A percentile compares a stretch with the other conserved stretches of the same genome.
These are phyloP conservation scores for Plicaturopsis crispa DNA, from an alignment of 768 basidiomycete genomes.

Conservation along the genomic window DNA sequence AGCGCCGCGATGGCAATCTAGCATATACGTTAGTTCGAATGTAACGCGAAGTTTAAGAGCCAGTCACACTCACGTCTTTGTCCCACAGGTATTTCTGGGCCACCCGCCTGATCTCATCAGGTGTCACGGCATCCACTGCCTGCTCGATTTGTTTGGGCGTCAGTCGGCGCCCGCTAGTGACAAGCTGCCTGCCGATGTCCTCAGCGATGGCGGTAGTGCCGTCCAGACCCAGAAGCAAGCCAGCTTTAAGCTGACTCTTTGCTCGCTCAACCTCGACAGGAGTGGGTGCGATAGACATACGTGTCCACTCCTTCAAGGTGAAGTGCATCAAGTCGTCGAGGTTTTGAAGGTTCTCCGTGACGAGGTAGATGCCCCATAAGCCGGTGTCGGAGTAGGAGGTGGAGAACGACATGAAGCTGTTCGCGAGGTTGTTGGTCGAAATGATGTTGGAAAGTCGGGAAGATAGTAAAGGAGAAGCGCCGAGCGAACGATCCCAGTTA, in stretches of 20 bases:
- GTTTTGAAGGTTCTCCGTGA: conserved; percentile 90
- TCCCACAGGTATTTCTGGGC: conserved; percentile 98
- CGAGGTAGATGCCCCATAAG: conserved; percentile 97
- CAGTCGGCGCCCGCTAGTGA: conserved; percentile 85
- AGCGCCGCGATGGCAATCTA: conserved; percentile 84
- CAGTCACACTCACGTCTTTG: conserved; percentile 62
- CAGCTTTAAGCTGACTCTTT: conserved; percentile 97
- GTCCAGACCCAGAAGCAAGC: conserved; percentile 81
- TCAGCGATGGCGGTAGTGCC: conserved; percentile 97
- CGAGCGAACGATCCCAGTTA: conserved; percentile 98
- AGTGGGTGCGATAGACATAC: conserved; percentile 86
- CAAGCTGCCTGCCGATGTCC: conserved; percentile 96
- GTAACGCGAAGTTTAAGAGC: conserved; percentile 1
- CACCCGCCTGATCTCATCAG: conserved; percentile 87
- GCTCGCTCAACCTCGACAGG: conserved; percentile 90
- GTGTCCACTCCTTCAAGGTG: conserved; percentile 91
- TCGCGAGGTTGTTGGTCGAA: conserved; percentile 91
- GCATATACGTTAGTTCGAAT: conserved; percentile 6
- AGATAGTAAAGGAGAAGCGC: conserved; percentile 81
- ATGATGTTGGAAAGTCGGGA: conserved; percentile 89
- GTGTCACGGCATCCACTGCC: conserved; percentile 83
- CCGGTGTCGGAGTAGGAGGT: conserved; percentile 98
- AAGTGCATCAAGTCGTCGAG: conserved; percentile 92
- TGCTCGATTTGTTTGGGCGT: conserved; percentile 92
- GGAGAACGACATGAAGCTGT: conserved; percentile 99